Base-by-base conservation (phyloP, 345 rosid genomes). In the Camelina hispida region DNA sequence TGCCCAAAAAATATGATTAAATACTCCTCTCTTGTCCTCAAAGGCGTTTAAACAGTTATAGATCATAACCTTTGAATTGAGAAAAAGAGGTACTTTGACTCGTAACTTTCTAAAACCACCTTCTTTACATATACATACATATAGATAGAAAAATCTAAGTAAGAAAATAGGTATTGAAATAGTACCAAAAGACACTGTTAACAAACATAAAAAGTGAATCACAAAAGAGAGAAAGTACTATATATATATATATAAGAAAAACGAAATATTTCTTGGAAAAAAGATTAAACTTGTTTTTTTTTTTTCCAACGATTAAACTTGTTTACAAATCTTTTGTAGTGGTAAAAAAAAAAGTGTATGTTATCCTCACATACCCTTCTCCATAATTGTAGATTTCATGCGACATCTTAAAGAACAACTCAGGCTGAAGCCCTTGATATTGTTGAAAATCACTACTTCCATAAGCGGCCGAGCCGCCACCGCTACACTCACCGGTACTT, bases 381-480 rank as follows among this genome's bases (percentile, higher is more conserved):
- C 98, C 98, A 67, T 94, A 94, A 82, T 91, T 90, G 89, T 94
- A 94, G 82, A 94, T 91, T 87, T 94, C 97, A 77, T 91, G 98
- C 42, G 98, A 94, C 98, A 94, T 94, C 85, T 94, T 94, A 85
- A 94, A 94, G 87, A 91, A 94, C 47, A 91, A 87, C 82, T 94
- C 96, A 10, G 98, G 97, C 66, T 91, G 97, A 66, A 94, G 89
- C 9, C 98, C 94, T 87, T 88, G 98, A 62, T 81, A 89, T 51
- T 81, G 93, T 66, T 85, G 96, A 78, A 86, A 85, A 60, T 91
- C 96, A 80, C 82, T 76, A 75, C 81, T 87, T 22, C 83, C 90
- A 23, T 83, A 83, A 20, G 73, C 84, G 2, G 89, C 80, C 23
- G 97, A 80, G 70, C 81, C 71, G 4, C 69, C 73, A 1, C 71